Evolutionary conservation across 176 grass and related monocot species (phyloP), one percentile per base, ranked within the genome.

Genomic region (Pontederia crassipes): DNA sequence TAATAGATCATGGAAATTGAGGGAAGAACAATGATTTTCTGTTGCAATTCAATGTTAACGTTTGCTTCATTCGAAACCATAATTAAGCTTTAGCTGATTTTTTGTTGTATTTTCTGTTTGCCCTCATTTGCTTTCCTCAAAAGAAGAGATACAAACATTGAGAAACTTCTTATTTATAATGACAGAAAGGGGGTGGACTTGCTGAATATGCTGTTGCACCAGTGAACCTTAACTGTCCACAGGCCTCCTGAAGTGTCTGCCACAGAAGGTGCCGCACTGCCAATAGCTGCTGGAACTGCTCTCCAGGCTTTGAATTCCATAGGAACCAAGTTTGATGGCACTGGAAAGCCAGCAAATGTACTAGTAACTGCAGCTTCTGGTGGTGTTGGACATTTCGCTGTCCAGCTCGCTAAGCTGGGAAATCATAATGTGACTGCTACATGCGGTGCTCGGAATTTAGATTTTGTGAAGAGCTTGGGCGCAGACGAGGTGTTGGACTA

Each of bases 181-280:
- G 32, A 40, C 74, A 93, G 88, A 52, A 18, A 12, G 84, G 83
- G 54, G 74, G 80, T 54, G 89, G 84, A 12, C 68, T 88, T 1
- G 84, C 89, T 0, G 81, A 84, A 20, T 93, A 84, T 11, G 71
- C 74, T 10, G 71, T 88, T 50, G 71, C 78, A 18, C n/a, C 71
- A 1, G 54, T 54, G 56, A 68, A 14, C 17, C 59, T 83, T 83
- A 20, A 84, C 84, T 0, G 80, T 78, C 54, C 52, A 63, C 14
- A 72, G 70, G 52, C 66, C 77, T 16, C 28, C 47, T 0, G 65
- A 67, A 46, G 77, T 84, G n/a, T 75, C 74, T 11, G 27, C 74
- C 0, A 49, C 64, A 12, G 85, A 84, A 47, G 81, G 59, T 28
- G 59, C 85, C 0, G 65, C 70, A 1, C 60, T 89, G 56, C 81